phyloP scores from a whole-genome alignment of 768 basidiomycete genomes.

The Auriculariales sp. region DNA sequence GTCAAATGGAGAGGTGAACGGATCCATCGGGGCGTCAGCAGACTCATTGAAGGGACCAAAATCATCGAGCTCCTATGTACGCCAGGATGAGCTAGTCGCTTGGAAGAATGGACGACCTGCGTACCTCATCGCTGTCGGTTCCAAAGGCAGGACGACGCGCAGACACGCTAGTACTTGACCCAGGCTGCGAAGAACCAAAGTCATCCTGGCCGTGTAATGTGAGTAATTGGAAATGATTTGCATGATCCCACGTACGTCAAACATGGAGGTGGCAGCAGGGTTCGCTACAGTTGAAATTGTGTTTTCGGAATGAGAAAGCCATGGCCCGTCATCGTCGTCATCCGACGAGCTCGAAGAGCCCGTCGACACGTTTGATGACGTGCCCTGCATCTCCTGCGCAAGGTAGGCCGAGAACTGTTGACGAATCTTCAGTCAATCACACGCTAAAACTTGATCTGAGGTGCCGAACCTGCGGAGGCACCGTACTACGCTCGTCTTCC shows the following conservation, averaged over 20 bases:
- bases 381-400: conserved; percentile 51
- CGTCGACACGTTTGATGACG: conserved; percentile 3
- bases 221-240: background rate
- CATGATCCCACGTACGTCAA: conserved; percentile 14
- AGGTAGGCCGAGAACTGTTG: conserved; percentile 68
- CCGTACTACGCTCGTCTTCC: conserved; percentile 27
- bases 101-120: conserved; percentile 45
- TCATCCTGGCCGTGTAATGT: conserved; percentile 13
- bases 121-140: conserved; percentile 25
- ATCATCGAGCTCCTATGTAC: conserved; percentile 31
- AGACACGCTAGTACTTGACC: conserved; percentile 8
- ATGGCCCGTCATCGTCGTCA: conserved; percentile 52
- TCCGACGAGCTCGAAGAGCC: conserved; percentile 40
- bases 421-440: conserved; percentile 1
- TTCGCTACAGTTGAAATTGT: conserved; percentile 49
- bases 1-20: conserved; percentile 34
- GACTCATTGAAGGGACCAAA: conserved; percentile 74
- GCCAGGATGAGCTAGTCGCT: conserved; percentile 8
- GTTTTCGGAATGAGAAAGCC: conserved; percentile 71
- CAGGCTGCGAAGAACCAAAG: conserved; percentile 11
- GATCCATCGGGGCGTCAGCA: conserved; percentile 30
- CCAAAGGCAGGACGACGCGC: conserved; percentile 36
- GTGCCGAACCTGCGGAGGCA: conserved; percentile 26
- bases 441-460: background rate
- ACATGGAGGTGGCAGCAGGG: conserved; percentile 16